These are phyloP conservation scores for Trypanosomatidae sp. DNA, from an alignment of 208 protist genomes.

Conservation along the genomic window DNA sequence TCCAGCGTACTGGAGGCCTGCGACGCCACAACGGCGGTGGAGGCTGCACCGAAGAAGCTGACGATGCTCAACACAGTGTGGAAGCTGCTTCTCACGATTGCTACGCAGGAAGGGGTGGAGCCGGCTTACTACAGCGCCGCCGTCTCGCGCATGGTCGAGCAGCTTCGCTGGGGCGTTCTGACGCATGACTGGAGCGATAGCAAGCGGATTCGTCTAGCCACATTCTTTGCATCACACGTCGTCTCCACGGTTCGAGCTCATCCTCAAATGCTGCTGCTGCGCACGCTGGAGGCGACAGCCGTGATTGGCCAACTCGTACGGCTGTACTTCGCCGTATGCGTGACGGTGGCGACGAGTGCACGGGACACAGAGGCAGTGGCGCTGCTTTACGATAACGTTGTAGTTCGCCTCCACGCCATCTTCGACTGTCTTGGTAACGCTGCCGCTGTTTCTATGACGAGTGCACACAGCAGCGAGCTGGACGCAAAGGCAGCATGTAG, in stretches of 20 bases:
- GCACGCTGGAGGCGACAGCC: slow-evolving; percentile 3
- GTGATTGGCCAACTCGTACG: slow-evolving; percentile 36
- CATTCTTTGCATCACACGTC: slow-evolving; percentile 76
- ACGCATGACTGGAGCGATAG: slow-evolving; percentile 77
- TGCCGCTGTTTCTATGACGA: slow-evolving; percentile 7
- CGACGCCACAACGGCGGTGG: slow-evolving; percentile 28
- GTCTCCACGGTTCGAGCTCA: slow-evolving; percentile 54
- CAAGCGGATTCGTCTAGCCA: slow-evolving; percentile 45
- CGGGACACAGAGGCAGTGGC: slow-evolving; percentile 22
- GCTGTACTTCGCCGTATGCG: slow-evolving; percentile 42
- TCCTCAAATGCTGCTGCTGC: slow-evolving; percentile 28
- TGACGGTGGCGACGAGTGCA: slow-evolving; percentile 52
- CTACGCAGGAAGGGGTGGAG: slow-evolving; percentile 29
- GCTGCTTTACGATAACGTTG: slow-evolving; percentile 47
- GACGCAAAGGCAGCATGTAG: background rate
- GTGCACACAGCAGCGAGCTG: background rate
- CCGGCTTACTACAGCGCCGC: slow-evolving; percentile 25
- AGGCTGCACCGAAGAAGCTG: slow-evolving; percentile 31
- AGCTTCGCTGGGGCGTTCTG: slow-evolving; percentile 57
- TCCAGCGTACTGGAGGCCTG: slow-evolving; percentile 44
- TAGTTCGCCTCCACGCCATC: slow-evolving; percentile 44
- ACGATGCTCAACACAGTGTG: slow-evolving; percentile 61
- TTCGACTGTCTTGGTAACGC: slow-evolving; percentile 45
- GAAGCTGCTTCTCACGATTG: slow-evolving; percentile 64
- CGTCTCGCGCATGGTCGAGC: slow-evolving; percentile 52